phyloP scores from a whole-genome alignment of 2,329 filamentous ascomycete species.

The Paecilomyces formosus region DNA sequence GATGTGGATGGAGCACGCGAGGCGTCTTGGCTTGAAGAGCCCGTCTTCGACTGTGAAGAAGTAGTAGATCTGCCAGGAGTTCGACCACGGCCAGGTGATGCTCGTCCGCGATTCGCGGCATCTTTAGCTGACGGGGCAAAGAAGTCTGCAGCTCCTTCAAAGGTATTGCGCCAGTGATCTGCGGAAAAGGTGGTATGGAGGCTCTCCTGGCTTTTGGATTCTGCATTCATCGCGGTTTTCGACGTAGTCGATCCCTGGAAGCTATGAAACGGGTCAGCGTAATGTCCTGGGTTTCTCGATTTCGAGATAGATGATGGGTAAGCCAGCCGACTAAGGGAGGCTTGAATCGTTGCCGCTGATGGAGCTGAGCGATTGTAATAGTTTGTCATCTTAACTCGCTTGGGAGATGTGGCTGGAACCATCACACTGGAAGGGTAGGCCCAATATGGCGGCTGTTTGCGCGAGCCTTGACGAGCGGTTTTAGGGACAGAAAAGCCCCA shows the following conservation, averaged over 20 bases:
- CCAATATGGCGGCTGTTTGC: slow-evolving; percentile 15
- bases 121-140: slow-evolving; percentile 22
- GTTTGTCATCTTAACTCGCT: background rate
- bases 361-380: background rate
- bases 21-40: slow-evolving; percentile 13
- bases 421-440: slow-evolving; percentile 16
- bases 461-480: slow-evolving; percentile 1
- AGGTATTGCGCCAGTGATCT: slow-evolving; percentile 32
- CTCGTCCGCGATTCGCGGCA: slow-evolving; percentile 9
- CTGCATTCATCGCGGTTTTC: slow-evolving; percentile 7
- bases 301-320: background rate
- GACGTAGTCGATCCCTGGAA: slow-evolving; percentile 7
- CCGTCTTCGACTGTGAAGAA: slow-evolving; percentile 6
- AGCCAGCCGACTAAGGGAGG: background rate
- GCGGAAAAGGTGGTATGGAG: slow-evolving; percentile 34
- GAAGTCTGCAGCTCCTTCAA: slow-evolving; percentile 26
- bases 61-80: slow-evolving; percentile 10
- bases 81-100: slow-evolving; percentile 9
- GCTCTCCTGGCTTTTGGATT: slow-evolving; percentile 25
- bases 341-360: background rate
- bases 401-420: slow-evolving; percentile 9
- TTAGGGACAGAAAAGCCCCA: slow-evolving; percentile 8
- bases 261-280: slow-evolving; percentile 2
- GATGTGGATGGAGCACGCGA: slow-evolving; percentile 9
- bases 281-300: background rate